Percentiles rank a stretch among this genome's conserved stretches.
These are phyloP conservation scores for Globisporangium emineosum DNA, from an alignment of 352 stramenopile genomes.

Conservation along the genomic window DNA sequence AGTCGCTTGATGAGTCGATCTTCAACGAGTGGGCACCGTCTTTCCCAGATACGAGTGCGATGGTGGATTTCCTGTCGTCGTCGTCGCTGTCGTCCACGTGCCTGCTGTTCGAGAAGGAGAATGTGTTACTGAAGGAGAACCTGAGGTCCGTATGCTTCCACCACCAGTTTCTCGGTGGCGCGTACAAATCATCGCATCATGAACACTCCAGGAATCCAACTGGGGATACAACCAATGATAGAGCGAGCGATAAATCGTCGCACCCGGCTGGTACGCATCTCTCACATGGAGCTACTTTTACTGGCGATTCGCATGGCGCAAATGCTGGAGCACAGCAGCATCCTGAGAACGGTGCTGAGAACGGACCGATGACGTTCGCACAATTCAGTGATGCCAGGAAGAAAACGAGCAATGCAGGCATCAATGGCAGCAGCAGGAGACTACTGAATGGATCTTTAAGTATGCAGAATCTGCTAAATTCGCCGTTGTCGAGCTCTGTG, in stretches of 20 bases:
- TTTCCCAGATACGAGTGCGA: constrained; percentile 36
- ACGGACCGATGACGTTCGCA: constrained; percentile 28
- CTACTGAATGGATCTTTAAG: constrained; percentile 18
- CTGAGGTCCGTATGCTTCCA: constrained; percentile 30
- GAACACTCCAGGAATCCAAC: background rate
- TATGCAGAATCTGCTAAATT: background rate
- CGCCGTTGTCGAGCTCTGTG: constrained; percentile 3
- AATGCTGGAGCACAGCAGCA: background rate
- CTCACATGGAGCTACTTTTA: background rate
- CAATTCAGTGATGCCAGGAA: constrained; percentile 35
- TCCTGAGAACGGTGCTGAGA: constrained; percentile 5
- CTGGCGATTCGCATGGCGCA: background rate
- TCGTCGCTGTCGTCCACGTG: constrained; percentile 14
- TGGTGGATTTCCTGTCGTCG: constrained; percentile 33
- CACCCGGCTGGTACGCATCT: background rate
- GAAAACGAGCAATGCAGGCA: constrained; percentile 16
- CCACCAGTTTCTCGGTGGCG: constrained; percentile 24
- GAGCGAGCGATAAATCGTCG: background rate
- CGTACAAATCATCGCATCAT: background rate
- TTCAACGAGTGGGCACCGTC: constrained; percentile 34
- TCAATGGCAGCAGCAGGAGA: constrained; percentile 12
- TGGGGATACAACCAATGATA: background rate
- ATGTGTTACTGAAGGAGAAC: constrained; percentile 31
- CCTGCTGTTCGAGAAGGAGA: constrained; percentile 38
- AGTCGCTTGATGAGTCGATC: constrained; percentile 22